Conservation (phyloP, 2,329 filamentous ascomycete genomes). For the Sporothrix protearum region DNA sequence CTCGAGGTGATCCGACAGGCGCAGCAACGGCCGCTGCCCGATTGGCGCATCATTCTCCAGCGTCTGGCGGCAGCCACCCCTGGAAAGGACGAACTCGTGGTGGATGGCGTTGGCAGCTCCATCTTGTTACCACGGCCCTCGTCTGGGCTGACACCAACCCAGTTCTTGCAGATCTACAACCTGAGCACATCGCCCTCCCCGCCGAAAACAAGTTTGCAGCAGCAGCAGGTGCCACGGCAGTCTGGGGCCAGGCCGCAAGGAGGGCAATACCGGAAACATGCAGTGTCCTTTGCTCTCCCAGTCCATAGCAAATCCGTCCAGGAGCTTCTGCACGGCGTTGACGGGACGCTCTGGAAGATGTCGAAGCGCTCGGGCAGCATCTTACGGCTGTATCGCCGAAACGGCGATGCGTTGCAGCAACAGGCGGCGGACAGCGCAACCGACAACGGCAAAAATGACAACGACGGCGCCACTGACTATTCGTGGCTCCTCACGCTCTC, state of each 20-base stretch:
- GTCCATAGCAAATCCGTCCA: conserved; percentile 23
- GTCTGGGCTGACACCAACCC: background rate
- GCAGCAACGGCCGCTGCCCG: conserved; percentile 33
- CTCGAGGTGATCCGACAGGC: conserved; percentile 37
- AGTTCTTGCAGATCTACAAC: background rate
- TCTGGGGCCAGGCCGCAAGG: background rate
- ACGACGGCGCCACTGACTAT: background rate
- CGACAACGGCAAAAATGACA: background rate
- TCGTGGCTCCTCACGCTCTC: conserved; percentile 32
- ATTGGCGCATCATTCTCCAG: conserved; percentile 43
- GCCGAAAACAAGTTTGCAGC: background rate
- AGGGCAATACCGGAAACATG: conserved; percentile 21
- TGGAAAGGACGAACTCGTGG: background rate
- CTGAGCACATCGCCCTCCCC: background rate
- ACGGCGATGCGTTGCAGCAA: background rate
- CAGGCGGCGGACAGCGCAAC: background rate
- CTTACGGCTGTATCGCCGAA: conserved; percentile 29
- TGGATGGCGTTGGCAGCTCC: background rate
- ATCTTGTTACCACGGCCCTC: background rate
- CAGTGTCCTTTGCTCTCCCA: conserved; percentile 32
- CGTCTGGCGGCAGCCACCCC: conserved; percentile 40
- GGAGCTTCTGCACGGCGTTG: conserved; percentile 27
- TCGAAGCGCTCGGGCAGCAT: conserved; percentile 30
- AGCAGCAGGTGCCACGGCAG: background rate
- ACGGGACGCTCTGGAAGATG: conserved; percentile 33